phyloP scores from a whole-genome alignment of 257 asterid species.

The Pogostemon cablin region DNA sequence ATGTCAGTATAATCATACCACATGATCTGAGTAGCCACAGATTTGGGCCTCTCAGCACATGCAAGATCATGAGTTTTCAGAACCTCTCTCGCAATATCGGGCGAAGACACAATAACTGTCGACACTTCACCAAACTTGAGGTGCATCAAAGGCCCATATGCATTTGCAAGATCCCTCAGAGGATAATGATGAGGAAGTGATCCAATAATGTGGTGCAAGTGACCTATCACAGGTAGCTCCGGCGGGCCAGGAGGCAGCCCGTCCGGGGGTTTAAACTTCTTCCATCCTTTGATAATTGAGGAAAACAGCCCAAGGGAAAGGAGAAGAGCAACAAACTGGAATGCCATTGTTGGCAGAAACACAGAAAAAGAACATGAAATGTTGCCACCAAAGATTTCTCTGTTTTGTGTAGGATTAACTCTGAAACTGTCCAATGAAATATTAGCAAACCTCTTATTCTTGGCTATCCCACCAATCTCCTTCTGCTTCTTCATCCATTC shows the following conservation, averaged over 20 bases:
- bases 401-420: neutral
- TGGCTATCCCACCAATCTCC: neutral
- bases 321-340: constrained; percentile 24
- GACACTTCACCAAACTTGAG: constrained; percentile 40
- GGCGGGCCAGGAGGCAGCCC: constrained; percentile 46
- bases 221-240: constrained; percentile 42
- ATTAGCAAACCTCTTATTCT: constrained; percentile 1
- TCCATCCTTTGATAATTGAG: constrained; percentile 29
- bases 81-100: constrained; percentile 34
- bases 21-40: constrained; percentile 33
- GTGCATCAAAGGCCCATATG: constrained; percentile 40
- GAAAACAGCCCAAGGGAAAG: constrained; percentile 26
- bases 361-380: constrained; percentile 16
- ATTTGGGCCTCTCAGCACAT: constrained; percentile 43
- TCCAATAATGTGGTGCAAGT: constrained; percentile 40
- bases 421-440: neutral
- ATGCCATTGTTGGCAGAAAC: constrained; percentile 29
- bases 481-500: constrained; percentile 19
- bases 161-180: constrained; percentile 33
- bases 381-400: neutral
- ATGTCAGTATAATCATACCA: constrained; percentile 38
- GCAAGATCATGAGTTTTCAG: constrained; percentile 41
- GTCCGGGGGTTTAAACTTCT: constrained; percentile 10
- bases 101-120: constrained; percentile 30
- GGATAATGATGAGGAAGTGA: constrained; percentile 37